Percentiles rank a stretch among this genome's conserved stretches.
Conservation (phyloP, 306 rosid genomes). For the Casuarina glauca region DNA sequence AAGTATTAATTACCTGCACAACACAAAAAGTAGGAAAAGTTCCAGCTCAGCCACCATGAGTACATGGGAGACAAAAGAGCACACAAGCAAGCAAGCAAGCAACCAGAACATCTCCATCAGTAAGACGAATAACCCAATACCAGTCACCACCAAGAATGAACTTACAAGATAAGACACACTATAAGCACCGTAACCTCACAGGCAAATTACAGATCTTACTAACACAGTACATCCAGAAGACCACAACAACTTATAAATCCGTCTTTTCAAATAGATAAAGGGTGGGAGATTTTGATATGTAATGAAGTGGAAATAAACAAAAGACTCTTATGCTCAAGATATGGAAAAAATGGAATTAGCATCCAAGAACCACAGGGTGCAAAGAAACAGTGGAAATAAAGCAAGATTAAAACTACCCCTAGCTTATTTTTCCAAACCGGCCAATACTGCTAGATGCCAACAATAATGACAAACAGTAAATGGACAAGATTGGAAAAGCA, state of each 20-base stretch:
- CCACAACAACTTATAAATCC: background rate
- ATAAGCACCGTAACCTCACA: background rate
- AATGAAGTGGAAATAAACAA: background rate
- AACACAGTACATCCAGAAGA: background rate
- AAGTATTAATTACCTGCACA: slow-evolving; percentile 69
- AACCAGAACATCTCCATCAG: background rate
- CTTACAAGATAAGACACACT: background rate
- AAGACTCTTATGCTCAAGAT: background rate
- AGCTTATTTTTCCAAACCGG: background rate
- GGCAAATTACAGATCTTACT: background rate
- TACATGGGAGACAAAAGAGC: background rate
- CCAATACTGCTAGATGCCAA: slow-evolving; percentile 9
- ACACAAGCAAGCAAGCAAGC: background rate
- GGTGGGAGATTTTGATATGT: background rate
- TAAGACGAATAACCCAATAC: background rate
- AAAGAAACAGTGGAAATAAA: background rate
- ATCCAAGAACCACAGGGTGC: background rate
- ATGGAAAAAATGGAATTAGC: background rate
- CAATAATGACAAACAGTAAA: background rate
- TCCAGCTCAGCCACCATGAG: slow-evolving; percentile 11
- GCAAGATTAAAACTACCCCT: background rate
- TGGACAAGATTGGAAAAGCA: background rate
- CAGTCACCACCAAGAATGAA: background rate
- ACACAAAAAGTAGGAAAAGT: slow-evolving; percentile 3
- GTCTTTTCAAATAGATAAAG: background rate